These are phyloP conservation scores for Raddia guianensis DNA, from an alignment of 176 grass and related monocot species.

Conservation along the genomic window DNA sequence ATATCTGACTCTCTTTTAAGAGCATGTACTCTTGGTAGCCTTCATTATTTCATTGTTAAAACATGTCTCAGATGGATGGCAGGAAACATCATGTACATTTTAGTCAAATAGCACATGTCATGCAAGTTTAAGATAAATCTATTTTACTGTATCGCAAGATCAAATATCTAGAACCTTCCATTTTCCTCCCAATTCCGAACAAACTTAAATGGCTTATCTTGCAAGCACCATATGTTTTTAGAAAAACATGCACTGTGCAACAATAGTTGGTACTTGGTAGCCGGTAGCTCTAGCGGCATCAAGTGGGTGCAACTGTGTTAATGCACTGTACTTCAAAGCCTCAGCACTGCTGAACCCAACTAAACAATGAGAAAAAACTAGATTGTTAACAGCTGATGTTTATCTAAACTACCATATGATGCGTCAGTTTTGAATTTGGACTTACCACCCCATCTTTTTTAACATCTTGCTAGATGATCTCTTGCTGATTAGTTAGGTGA, in stretches of 20 bases:
- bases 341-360: not conserved
- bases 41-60: not conserved
- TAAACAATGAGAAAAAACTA: constrained; percentile 17
- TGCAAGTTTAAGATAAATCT: constrained; percentile 6
- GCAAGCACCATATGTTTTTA: not conserved
- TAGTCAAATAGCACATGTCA: constrained; percentile 5
- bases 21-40: not conserved
- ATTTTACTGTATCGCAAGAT: not conserved
- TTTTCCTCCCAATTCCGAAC: not conserved
- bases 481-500: not conserved
- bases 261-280: not conserved
- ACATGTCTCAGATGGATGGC: constrained; percentile 10
- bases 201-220: not conserved
- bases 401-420: not conserved
- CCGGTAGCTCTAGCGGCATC: constrained; percentile 14
- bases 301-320: not conserved
- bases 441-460: not conserved
- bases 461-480: not conserved
- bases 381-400: not conserved
- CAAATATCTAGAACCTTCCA: constrained; percentile 11
- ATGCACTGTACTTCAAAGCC: constrained; percentile 31
- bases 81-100: constrained; percentile 18
- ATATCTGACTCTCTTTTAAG: constrained; percentile 20
- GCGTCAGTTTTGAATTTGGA: not conserved
- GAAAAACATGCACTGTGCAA: constrained; percentile 23